Base-by-base conservation (phyloP, 1,284 basidiomycete genomes). In the Coniferiporia weirii region DNA sequence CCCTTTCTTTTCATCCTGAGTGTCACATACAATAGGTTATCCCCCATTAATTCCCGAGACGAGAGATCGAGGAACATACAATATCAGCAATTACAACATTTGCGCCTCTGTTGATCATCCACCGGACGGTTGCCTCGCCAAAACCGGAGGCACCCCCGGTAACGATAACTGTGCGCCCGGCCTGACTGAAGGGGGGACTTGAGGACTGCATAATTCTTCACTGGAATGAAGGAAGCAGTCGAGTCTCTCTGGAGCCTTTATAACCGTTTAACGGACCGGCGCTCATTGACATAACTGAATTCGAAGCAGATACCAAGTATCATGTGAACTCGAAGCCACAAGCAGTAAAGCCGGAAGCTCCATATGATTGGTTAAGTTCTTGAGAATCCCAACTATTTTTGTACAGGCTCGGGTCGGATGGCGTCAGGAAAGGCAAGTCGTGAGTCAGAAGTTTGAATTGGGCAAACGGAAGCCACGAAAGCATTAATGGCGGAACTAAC, bases 21-120 rank as follows among this genome's bases (percentile, higher is more conserved):
- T 32, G 13, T 34, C 19, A 20, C 19, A 20, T 12, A 4, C 5
- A 27, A 27, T 5, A 27, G 5, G 32, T 50, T 27, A 27, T 27
- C 27, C 27, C 27, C 27, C 27, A 2, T 51, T 19, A 45, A 36
- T 13, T 12, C 19, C 17, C 13, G n/a, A 22, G 34, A 38, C 27
- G 17, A 19, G 3, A 27, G 27, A 27, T 9, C 35, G 45, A 15
- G n/a, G 32, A 45, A 40, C 45, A 10, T 34, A 61, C 49, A n/a
- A 61, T 56, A 34, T 61, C 59, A 19, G 59, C 59, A 43, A 61
- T 61, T 6, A 57, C 59, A 40, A 60, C 54, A 27, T 57, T 61
- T 8, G 59, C 54, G 20, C 54, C 59, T 44, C 44, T 61, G n/a
- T 19, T 52, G 19, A 35, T 43, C 54, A 61, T 57, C 55, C 59